Evolutionary conservation across 1,139 yeast species (phyloP), one percentile per base, ranked within the genome.

Genomic region (Keqinozyma sinolaborantium): DNA sequence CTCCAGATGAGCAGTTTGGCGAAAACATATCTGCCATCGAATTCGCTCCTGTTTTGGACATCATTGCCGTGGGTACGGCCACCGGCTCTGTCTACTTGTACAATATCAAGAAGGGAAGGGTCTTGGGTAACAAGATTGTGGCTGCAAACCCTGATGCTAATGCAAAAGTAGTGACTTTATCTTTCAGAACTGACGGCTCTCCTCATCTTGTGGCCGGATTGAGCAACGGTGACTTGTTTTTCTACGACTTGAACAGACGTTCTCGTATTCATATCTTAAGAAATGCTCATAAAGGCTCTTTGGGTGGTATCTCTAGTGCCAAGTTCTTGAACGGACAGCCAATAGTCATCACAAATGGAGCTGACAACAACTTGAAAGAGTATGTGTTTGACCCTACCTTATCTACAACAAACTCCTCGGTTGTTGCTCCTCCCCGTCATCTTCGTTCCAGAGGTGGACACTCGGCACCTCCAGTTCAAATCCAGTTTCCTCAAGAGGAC

Each of bases 371-470:
- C 31, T 67, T 94, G 45, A 85, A 86, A 47, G 98, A 94, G 58
- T 84, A 71, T 51, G 97, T 90, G 0, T 94, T 94, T 60, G 99
- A 92, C 58, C 96, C 97, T 3, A 74, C 92, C 3, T 65, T 88
- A 35, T 77, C 92, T 0, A 69, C 83, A 11, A 64, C 82, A n/a
- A 75, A 79, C 42, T 58, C 74, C 2, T 60, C 80, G 0, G 77
- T 87, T 20, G 80, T 83, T 4, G 77, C 94, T 5, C 95, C 97
- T 1, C 98, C 98, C 25, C 80, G 98, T 53, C 79, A 83, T 40
- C 70, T 94, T 47, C 78, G 98, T 56, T 84, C 95, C 0, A 77
- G 98, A 54, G 97, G 97, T 47, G 99, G 99, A 10, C 98, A 94
- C 56, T 79, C 96, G 3, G 83, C 87, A 14, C 96, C 98, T 5